A percentile compares a stretch with the other conserved stretches of the same genome.
These are phyloP conservation scores for Lonicera japonica DNA, from an alignment of 129 eudicot genomes.

Conservation along the genomic window DNA sequence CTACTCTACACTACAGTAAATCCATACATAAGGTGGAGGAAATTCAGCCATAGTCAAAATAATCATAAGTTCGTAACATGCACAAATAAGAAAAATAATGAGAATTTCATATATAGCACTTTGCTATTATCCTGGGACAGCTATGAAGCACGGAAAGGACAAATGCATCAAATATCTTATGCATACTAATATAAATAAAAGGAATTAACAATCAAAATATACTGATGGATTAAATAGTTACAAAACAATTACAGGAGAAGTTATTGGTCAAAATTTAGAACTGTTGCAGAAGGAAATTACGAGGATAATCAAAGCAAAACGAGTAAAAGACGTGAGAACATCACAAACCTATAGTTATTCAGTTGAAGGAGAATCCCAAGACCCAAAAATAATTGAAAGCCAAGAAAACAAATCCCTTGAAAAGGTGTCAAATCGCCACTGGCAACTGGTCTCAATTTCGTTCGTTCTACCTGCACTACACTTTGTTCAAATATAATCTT, in stretches of 20 bases:
- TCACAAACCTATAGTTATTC: conserved; percentile 62
- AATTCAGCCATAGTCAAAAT: too few species aligned
- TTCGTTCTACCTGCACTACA: conserved; percentile 79
- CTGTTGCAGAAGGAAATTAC: conserved; percentile 6
- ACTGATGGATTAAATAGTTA: not conserved
- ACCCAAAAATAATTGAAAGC: conserved; percentile 78
- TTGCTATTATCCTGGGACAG: too few species aligned
- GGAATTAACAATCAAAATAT: not conserved
- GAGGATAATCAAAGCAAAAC: conserved; percentile 6
- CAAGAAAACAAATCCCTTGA: conserved; percentile 85
- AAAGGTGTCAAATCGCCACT: conserved; percentile 88
- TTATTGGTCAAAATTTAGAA: not conserved
- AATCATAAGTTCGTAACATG: too few species aligned
- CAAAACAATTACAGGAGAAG: not conserved
- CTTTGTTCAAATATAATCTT: conserved; percentile 2
- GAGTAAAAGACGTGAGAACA: not conserved
- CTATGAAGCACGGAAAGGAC: too few species aligned
- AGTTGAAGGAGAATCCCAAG: conserved; percentile 93
- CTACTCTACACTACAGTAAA: too few species aligned
- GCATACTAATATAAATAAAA: not conserved
- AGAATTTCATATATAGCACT: too few species aligned
- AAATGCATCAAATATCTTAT: too few species aligned
- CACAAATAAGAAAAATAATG: too few species aligned
- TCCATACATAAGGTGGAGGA: too few species aligned
- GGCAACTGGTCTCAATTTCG: conserved; percentile 86